phyloP scores from a whole-genome alignment of 2,329 filamentous ascomycete species.

The Mariannaea elegans region DNA sequence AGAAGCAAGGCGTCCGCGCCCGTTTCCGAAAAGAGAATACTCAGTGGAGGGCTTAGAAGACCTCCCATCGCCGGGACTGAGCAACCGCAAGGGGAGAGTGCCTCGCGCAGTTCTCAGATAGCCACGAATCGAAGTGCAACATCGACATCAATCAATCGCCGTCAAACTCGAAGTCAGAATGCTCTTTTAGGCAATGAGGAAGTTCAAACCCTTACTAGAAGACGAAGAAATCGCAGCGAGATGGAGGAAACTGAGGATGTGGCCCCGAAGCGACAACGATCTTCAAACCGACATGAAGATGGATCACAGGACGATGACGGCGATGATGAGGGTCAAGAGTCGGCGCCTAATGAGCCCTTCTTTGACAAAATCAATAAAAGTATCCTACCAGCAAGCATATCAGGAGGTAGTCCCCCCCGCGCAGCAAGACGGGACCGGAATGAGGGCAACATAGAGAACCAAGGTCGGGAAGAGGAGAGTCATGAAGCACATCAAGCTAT shows the following conservation, averaged over 20 bases:
- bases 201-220: constrained; percentile 4
- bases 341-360: constrained; percentile 13
- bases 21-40: constrained; percentile 10
- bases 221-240: constrained; percentile 21
- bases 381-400: constrained; percentile 2
- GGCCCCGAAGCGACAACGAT: neutral
- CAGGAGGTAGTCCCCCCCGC: neutral
- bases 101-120: neutral
- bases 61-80: constrained; percentile 3
- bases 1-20: neutral
- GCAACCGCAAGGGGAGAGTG: constrained; percentile 14
- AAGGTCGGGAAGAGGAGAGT: neutral
- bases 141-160: constrained; percentile 1
- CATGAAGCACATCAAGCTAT: neutral
- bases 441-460: neutral
- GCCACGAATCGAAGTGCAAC: constrained; percentile 1
- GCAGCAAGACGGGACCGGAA: neutral
- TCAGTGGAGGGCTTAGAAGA: constrained; percentile 4
- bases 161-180: constrained; percentile 23
- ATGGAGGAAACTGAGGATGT: neutral
- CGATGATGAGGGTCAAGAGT: constrained; percentile 6
- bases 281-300: neutral
- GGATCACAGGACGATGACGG: neutral
- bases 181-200: neutral
- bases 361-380: constrained; percentile 26